phyloP scores from a whole-genome alignment of 345 rosid species.

The Citrus sinensis region DNA sequence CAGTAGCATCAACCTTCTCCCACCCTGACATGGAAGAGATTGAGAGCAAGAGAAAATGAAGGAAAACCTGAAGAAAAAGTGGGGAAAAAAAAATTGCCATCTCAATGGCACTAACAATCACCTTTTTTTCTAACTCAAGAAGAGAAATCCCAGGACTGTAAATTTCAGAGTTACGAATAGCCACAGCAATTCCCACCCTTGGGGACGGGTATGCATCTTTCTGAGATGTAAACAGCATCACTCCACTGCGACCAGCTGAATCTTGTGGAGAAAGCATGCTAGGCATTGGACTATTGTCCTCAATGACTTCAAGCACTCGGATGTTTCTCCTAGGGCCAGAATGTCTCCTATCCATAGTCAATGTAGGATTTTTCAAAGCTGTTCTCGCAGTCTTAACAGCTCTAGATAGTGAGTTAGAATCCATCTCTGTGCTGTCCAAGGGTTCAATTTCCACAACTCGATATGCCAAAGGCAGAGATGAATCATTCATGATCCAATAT shows the following conservation, averaged over 20 bases:
- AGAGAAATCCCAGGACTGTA: slow-evolving; percentile 95
- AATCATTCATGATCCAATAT: slow-evolving; percentile 89
- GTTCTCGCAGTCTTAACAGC: slow-evolving; percentile 65
- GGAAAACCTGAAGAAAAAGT: neutral
- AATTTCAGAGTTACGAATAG: slow-evolving; percentile 67
- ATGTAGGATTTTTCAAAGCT: slow-evolving; percentile 49
- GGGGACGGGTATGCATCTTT: slow-evolving; percentile 75
- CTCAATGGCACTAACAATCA: slow-evolving; percentile 17
- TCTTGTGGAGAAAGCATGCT: slow-evolving; percentile 99
- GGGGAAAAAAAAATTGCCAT: neutral
- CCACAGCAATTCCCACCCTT: slow-evolving; percentile 82
- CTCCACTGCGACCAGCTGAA: slow-evolving; percentile 72
- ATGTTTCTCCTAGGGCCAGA: slow-evolving; percentile 49
- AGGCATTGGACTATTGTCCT: slow-evolving; percentile 83
- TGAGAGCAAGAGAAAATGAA: slow-evolving; percentile 5
- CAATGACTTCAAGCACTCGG: slow-evolving; percentile 77
- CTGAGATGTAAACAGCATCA: slow-evolving; percentile 63
- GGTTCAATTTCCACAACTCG: slow-evolving; percentile 88
- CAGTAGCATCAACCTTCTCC: slow-evolving; percentile 1
- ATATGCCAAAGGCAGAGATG: slow-evolving; percentile 72
- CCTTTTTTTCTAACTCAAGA: slow-evolving; percentile 97
- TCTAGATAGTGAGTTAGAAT: slow-evolving; percentile 58
- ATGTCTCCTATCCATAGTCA: slow-evolving; percentile 54
- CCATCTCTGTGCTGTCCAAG: slow-evolving; percentile 54
- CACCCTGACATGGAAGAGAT: neutral